Evolutionary conservation across 1,284 basidiomycete genomes (phyloP), one percentile per base, ranked within the genome.

Genomic region (Athelia sp.): DNA sequence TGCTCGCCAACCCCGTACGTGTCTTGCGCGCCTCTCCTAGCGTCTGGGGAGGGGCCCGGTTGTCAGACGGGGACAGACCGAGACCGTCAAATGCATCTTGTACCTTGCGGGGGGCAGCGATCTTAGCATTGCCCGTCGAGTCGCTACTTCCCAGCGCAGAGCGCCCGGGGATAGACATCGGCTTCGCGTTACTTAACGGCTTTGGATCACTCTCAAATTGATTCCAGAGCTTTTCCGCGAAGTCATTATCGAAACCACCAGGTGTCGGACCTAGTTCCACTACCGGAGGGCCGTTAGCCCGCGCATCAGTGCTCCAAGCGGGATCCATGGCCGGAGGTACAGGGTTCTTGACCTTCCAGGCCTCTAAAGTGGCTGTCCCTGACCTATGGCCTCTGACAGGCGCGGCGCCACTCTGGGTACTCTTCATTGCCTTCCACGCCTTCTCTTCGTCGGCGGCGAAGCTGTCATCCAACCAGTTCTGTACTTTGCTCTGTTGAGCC

Each of bases 71-170:
- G 49, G 69, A 63, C 15, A 87, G 58, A 4, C 83, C 87, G 32
- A 91, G 69, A 11, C 84, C 87, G 43, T 87, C 85, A 56, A 91
- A 91, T 2, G 88, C 88, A 62, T 90, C 87, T 53, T 76, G 82
- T 22, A 72, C 70, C 48, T 71, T 72, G 36, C 48, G 51, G 36
- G 57, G 52, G 35, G 54, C 45, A 48, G 52, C 46, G 46, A 54
- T 31, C 26, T 52, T 50, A 13, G 13, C 26, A 13, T 13, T 29
- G 6, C 29, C 31, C 21, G 21, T 23, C 42, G 18, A 32, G 36
- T 48, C 53, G 21, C 42, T 54, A 47, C 59, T 56, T 31, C 54
- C 54, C 49, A 55, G 57, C 50, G 55, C 63, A 32, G 59, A 59
- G 22, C 60, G 59, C 43, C 55, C 61, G 32, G 58, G 60, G 42